Evolutionary conservation across 2,329 filamentous ascomycete genomes (phyloP).

Genomic region (Penicillium sp.): DNA sequence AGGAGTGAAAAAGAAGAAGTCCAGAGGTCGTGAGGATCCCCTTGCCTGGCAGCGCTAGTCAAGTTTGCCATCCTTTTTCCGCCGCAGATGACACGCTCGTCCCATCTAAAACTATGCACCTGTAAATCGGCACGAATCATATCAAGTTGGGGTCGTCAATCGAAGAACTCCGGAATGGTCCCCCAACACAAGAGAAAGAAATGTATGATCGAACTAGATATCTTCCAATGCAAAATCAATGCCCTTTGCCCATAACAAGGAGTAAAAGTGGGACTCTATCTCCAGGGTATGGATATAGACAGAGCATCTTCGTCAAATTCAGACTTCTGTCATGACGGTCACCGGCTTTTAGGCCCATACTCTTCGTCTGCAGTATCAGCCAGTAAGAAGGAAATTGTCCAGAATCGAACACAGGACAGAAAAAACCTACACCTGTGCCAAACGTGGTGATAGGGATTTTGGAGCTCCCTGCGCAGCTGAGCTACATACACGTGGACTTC

Average conservation of each 20-base stretch:
- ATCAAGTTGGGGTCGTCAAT: too few species aligned
- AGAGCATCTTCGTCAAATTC: background rate
- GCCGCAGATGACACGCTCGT: too few species aligned
- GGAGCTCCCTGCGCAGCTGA: slow-evolving; percentile 8
- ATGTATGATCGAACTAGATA: too few species aligned
- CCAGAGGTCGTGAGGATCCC: background rate
- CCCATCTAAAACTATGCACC: too few species aligned
- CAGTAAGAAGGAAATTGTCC: background rate
- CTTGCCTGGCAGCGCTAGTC: too few species aligned
- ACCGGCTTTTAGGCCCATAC: slow-evolving; percentile 1
- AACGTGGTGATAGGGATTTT: slow-evolving; percentile 4
- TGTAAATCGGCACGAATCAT: too few species aligned
- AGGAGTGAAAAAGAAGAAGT: background rate
- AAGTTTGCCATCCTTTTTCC: too few species aligned
- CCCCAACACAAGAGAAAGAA: too few species aligned
- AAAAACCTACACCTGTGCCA: slow-evolving; percentile 1
- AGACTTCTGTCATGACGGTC: background rate
- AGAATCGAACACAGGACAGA: background rate
- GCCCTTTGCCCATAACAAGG: too few species aligned
- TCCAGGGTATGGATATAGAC: background rate
- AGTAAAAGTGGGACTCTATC: too few species aligned
- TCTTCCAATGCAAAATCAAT: too few species aligned
- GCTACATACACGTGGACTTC: slow-evolving; percentile 10
- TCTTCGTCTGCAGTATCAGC: background rate
- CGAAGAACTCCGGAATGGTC: too few species aligned